phyloP scores from a whole-genome alignment of 179 eudicot genomes.

The Pouteria campechiana region DNA sequence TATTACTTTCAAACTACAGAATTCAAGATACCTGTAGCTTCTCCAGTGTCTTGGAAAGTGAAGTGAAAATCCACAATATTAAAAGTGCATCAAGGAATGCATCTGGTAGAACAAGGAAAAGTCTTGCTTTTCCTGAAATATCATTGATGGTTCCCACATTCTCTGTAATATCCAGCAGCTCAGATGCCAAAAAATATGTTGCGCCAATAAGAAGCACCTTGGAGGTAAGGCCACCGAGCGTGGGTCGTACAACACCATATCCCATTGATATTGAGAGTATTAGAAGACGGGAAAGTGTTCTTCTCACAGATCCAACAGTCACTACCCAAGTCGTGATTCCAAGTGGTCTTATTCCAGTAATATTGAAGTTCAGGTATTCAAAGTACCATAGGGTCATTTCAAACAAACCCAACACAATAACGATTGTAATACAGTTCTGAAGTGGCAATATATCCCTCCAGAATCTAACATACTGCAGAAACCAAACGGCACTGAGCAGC shows the following conservation, averaged over 20 bases:
- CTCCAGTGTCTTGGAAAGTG: constrained; percentile 93
- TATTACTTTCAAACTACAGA: neutral
- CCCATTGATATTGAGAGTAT: constrained; percentile 92
- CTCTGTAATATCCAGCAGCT: constrained; percentile 77
- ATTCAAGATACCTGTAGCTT: constrained; percentile 76
- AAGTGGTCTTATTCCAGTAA: constrained; percentile 73
- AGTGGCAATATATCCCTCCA: constrained; percentile 87
- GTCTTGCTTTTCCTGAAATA: constrained; percentile 78
- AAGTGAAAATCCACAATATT: constrained; percentile 89
- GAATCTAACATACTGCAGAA: constrained; percentile 61
- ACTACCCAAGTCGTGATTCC: constrained; percentile 84
- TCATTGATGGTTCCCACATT: constrained; percentile 90
- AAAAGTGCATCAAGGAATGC: constrained; percentile 82
- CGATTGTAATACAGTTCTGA: constrained; percentile 77
- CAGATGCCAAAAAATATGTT: constrained; percentile 82
- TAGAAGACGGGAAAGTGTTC: constrained; percentile 75
- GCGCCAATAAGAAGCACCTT: constrained; percentile 83
- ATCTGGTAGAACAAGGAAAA: constrained; percentile 77
- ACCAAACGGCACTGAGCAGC: constrained; percentile 58
- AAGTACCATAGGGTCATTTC: constrained; percentile 92
- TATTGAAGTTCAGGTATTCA: constrained; percentile 81
- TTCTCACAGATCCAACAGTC: constrained; percentile 81
- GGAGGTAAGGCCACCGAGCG: constrained; percentile 93
- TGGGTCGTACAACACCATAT: constrained; percentile 96
- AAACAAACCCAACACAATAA: constrained; percentile 70